Evolutionary conservation across 2,329 filamentous ascomycete species (phyloP), one percentile per base, ranked within the genome.

Genomic region (Pseudogymnoascus sp.): DNA sequence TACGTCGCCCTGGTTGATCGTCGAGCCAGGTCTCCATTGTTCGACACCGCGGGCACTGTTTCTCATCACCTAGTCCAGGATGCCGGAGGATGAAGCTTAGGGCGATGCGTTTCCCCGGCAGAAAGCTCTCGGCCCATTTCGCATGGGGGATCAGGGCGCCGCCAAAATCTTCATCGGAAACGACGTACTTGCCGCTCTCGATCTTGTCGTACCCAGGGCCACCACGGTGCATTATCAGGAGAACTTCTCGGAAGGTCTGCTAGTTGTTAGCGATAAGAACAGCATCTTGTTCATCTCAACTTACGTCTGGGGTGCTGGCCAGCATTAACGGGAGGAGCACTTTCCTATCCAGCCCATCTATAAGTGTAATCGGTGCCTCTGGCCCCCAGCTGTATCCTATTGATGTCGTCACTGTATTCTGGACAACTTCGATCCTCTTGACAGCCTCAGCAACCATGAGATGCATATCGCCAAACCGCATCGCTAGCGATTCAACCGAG

Each of bases 361-460:
- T 53, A 28, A 53, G 25, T 53, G 34, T 53, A 34, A 53, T 53
- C 46, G 46, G 46, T n/a, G 46, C 46, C 14, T 53, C 46, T 11
- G 46, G 46, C 4, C 46, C 46, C 46, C 46, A 53, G 25, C 46
- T 53, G 25, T 53, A 53, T 53, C 46, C 46, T 53, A 53, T 53
- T 18, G 46, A 31, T 1, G 46, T 53, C 4, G 25, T 53, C 25
- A 31, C 14, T 2, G n/a, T 31, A 10, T 53, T 53, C n/a, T 53
- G 46, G 8, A 53, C 46, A 2, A 31, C 25, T 34, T 53, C 46
- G 23, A 53, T 53, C 8, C 25, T 53, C n/a, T 53, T 53, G 5
- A 18, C 46, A 8, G 46, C 46, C 12, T 53, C 46, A n/a, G 46
- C 14, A 31, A 53, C 46, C 46, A 53, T 53, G 25, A 53, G 46